Evolutionary conservation across 2,329 filamentous ascomycete species (phyloP), one percentile per base, ranked within the genome.

Genomic region (Didymella segeticola): DNA sequence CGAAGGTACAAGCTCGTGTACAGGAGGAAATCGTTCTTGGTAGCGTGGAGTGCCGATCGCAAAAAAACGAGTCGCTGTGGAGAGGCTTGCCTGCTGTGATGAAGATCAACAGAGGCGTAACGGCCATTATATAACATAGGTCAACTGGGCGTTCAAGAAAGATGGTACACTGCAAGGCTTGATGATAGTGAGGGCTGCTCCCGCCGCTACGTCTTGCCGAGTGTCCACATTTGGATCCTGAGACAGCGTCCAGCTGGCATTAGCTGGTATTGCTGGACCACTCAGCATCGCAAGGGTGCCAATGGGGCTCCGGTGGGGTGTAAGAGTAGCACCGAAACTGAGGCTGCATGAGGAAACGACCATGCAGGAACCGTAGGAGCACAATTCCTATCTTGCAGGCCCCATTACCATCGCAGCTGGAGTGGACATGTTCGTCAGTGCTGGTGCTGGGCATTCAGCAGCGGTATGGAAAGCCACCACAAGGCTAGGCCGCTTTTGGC

Each of bases 171-270:
- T 63, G 65, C 60, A 64, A 73, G 68, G 65, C 64, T 68, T 58
- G 57, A 67, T 63, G 48, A 53, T 64, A 56, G 57, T 64, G 66
- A 72, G 69, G 70, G 63, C 69, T 68, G 51, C 63, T 72, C 69
- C 72, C 70, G 69, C 66, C 66, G 68, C 67, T 68, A 72, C 58
- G 63, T 52, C 62, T 67, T 72, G 67, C 70, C 70, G 67, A 72
- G 67, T 64, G 30, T 67, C 69, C 71, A 72, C 71, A 67, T 63
- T 66, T 62, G 62, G 66, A 66, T 56, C 61, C 61, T 53, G 69
- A 64, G 66, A 66, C 65, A 69, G 64, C 62, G 58, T 62, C 71
- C 71, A 75, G 72, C 72, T 74, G 71, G 69, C 60, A 56, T 47
- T 61, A 48, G 57, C 61, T 55, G 56, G 55, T 55, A 47, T 37